phyloP scores from a whole-genome alignment of 2,329 filamentous ascomycete species.

The Claviceps lovelessii region DNA sequence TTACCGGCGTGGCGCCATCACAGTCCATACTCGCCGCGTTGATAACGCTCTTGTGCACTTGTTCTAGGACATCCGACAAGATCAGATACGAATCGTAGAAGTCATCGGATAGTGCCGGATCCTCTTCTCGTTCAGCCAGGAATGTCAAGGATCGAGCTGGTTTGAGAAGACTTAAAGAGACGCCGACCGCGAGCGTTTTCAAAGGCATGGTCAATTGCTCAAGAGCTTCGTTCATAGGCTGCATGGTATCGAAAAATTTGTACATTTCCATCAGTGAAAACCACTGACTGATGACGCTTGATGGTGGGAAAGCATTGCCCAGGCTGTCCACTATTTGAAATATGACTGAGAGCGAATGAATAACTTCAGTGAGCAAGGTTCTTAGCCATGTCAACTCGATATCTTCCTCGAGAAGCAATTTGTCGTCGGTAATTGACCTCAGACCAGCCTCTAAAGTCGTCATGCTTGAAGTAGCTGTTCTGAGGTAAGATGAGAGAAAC shows the following conservation, averaged over 20 bases:
- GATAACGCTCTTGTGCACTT: slow-evolving; percentile 58
- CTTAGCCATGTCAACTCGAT: slow-evolving; percentile 45
- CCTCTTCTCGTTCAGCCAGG: slow-evolving; percentile 24
- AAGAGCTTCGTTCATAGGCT: slow-evolving; percentile 26
- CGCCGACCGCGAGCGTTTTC: slow-evolving; percentile 53
- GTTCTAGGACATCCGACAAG: slow-evolving; percentile 53
- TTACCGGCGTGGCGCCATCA: slow-evolving; percentile 54
- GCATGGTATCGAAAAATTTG: slow-evolving; percentile 53
- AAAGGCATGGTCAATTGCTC: slow-evolving; percentile 45
- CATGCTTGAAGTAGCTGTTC: slow-evolving; percentile 33
- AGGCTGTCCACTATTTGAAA: slow-evolving; percentile 56
- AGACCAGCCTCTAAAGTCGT: slow-evolving; percentile 33
- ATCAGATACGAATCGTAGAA: slow-evolving; percentile 47
- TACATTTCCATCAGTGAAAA: slow-evolving; percentile 56
- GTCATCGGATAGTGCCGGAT: slow-evolving; percentile 20
- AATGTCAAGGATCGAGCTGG: slow-evolving; percentile 39
- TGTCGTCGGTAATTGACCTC: slow-evolving; percentile 35
- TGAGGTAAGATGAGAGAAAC: slow-evolving; percentile 34
- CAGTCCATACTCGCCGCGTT: slow-evolving; percentile 40
- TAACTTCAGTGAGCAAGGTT: slow-evolving; percentile 52
- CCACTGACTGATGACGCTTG: slow-evolving; percentile 52
- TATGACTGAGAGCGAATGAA: slow-evolving; percentile 59
- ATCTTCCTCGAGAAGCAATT: slow-evolving; percentile 34
- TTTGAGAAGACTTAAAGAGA: slow-evolving; percentile 61
- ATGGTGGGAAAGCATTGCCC: slow-evolving; percentile 38